Evolutionary conservation across 768 basidiomycete species (phyloP).

Genomic region (Mrakia blollopis): DNA sequence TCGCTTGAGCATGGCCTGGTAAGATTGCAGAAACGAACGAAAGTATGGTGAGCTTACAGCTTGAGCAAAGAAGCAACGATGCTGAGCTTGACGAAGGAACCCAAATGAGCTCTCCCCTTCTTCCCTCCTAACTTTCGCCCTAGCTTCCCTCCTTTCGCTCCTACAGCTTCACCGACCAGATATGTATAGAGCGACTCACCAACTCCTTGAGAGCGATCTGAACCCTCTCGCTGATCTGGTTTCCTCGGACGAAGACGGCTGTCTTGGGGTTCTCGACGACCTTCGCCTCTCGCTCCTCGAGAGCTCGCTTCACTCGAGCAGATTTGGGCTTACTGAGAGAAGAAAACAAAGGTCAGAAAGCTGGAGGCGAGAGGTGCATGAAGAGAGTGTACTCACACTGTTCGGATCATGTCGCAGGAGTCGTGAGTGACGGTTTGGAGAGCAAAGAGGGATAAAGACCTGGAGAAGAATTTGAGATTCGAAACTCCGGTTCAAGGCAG

Average conservation of each 20-base stretch:
- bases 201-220: constrained; percentile 81
- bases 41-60: not conserved
- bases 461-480: not conserved
- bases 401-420: constrained; percentile 5
- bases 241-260: constrained; percentile 83
- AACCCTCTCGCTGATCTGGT: constrained; percentile 74
- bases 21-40: not conserved
- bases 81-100: not conserved
- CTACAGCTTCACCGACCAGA: not conserved
- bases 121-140: not conserved
- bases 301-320: constrained; percentile 83
- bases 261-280: constrained; percentile 79
- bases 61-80: not conserved
- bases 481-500: too few relatives aligned
- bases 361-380: not conserved
- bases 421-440: not conserved
- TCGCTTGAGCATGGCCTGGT: constrained; percentile 86
- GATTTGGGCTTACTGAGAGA: constrained; percentile 77
- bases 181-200: constrained; percentile 52
- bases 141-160: not conserved
- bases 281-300: constrained; percentile 81
- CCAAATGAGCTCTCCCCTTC: not conserved
- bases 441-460: not conserved
- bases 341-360: not conserved
- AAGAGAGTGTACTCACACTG: constrained; percentile 3